phyloP scores from a whole-genome alignment of 2,329 filamentous ascomycete genomes.

The Triangularia setosa region DNA sequence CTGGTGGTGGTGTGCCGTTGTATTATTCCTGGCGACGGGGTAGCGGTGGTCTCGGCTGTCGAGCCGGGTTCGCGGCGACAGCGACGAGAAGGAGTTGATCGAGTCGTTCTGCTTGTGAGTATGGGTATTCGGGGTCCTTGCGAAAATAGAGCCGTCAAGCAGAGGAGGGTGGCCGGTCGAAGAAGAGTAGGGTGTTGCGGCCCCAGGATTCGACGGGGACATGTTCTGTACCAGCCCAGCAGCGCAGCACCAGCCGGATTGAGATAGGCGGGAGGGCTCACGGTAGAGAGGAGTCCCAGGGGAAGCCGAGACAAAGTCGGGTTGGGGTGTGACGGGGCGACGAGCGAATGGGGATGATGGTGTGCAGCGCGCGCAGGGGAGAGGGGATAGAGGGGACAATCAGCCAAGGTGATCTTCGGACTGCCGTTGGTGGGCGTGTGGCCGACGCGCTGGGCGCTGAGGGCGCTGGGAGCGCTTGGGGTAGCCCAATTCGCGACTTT shows the following conservation, averaged over 20 bases:
- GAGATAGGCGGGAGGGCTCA: too few species aligned
- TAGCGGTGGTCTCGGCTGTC: conserved; percentile 18
- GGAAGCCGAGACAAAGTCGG: conserved; percentile 24
- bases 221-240: too few species aligned
- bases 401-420: conserved; percentile 12
- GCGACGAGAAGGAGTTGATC: conserved; percentile 19
- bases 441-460: not conserved
- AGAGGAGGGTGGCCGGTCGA: too few species aligned
- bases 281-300: conserved; percentile 11
- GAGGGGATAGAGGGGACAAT: too few species aligned
- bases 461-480: not conserved
- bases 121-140: conserved; percentile 4
- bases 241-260: too few species aligned
- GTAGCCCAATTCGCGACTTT: conserved; percentile 1
- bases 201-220: too few species aligned
- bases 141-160: too few species aligned
- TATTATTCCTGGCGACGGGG: conserved; percentile 9
- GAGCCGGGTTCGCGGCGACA: conserved; percentile 20
- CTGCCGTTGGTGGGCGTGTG: conserved; percentile 19
- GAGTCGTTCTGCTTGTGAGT: conserved; percentile 5
- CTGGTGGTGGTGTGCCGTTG: conserved; percentile 12
- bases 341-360: not conserved
- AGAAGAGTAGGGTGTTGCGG: conserved; percentile 2
- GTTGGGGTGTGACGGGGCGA: conserved; percentile 20
- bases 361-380: not conserved